Percentiles rank a stretch among this genome's conserved stretches.
These are phyloP conservation scores for Helicocarpus griseus DNA, from an alignment of 2,329 filamentous ascomycete genomes.

Conservation along the genomic window DNA sequence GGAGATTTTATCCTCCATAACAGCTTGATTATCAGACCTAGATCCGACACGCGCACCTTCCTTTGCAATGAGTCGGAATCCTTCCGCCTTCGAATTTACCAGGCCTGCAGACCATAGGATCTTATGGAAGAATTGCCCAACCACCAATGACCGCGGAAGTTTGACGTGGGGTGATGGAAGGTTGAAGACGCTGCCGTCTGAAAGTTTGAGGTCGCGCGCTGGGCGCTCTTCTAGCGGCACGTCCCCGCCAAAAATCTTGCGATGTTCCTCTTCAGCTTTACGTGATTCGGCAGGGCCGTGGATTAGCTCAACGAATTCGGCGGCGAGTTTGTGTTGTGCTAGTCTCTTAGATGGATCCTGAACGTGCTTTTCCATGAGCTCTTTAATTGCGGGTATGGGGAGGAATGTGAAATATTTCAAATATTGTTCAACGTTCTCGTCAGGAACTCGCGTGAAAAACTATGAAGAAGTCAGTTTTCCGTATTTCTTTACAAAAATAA, in stretches of 20 bases:
- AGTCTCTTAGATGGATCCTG: slow-evolving; percentile 59
- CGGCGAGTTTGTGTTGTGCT: slow-evolving; percentile 75
- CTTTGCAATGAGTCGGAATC: slow-evolving; percentile 39
- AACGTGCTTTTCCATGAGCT: slow-evolving; percentile 58
- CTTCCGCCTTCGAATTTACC: slow-evolving; percentile 42
- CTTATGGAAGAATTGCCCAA: slow-evolving; percentile 38
- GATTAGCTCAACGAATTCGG: slow-evolving; percentile 69
- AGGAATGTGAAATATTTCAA: slow-evolving; percentile 88
- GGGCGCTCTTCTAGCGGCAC: background rate
- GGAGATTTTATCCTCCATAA: slow-evolving; percentile 36
- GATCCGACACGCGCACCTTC: slow-evolving; percentile 43
- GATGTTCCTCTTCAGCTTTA: slow-evolving; percentile 50
- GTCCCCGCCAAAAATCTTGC: slow-evolving; percentile 31
- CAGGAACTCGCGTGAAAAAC: slow-evolving; percentile 76
- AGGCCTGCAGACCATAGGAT: slow-evolving; percentile 44
- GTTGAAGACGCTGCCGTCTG: background rate
- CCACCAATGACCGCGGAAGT: slow-evolving; percentile 39
- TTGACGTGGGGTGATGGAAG: slow-evolving; percentile 8
- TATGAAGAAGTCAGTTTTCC: slow-evolving; percentile 31
- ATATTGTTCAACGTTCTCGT: slow-evolving; percentile 70
- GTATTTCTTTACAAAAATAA: background rate
- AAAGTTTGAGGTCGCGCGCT: slow-evolving; percentile 2
- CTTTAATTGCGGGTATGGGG: slow-evolving; percentile 56
- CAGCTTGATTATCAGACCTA: slow-evolving; percentile 28
- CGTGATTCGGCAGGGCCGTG: slow-evolving; percentile 60